Evolutionary conservation across 2,329 filamentous ascomycete genomes (phyloP), one percentile per base, ranked within the genome.

Genomic region (Dactylellina haptotyla): DNA sequence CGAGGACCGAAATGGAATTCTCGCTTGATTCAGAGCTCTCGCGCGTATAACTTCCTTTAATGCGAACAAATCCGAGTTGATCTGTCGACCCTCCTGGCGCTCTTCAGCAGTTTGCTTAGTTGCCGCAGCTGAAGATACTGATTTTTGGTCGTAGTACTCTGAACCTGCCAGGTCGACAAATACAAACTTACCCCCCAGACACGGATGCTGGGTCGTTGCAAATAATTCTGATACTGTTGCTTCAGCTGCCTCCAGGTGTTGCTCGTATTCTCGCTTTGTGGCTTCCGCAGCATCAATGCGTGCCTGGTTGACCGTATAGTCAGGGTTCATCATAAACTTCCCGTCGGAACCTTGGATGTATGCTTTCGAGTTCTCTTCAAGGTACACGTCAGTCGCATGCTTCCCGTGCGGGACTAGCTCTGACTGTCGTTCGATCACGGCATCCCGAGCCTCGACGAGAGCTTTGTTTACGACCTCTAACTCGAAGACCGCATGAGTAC

Each of bases 41-140:
- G 83, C 82, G 1, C 83, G 78, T n/a, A 84, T 83, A 2, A 84
- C 83, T 59, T 84, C 82, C 67, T 84, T 84, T 53, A 84, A 75
- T 0, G 82, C 80, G 6, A 84, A 79, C 3, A 84, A 77, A 75
- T 84, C 83, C 0, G 80, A 80, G 32, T 84, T 84, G 66, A 84
- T 84, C 75, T 84, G 82, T 5, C 81, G 75, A 0, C 82, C 80
- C 75, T 83, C 79, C 53, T 81, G 80, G 10, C 79, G 79, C 67
- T 83, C 83, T 51, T 83, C 80, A 0, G 79, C 74, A 0, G 79
- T 81, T 69, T 80, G 80, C 50, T 79, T 80, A 0, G 43, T 39
- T n/a, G 56, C 48, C 61, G 53, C 45, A 41, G 53, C 59, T 12
- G 77, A 76, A 28, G 75, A 28, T 16, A 34, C 53, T 12, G 72